A percentile compares a stretch with the other conserved stretches of the same genome.
phyloP scores from a whole-genome alignment of 441 rosid genomes.

The Gossypium gossypioides region DNA sequence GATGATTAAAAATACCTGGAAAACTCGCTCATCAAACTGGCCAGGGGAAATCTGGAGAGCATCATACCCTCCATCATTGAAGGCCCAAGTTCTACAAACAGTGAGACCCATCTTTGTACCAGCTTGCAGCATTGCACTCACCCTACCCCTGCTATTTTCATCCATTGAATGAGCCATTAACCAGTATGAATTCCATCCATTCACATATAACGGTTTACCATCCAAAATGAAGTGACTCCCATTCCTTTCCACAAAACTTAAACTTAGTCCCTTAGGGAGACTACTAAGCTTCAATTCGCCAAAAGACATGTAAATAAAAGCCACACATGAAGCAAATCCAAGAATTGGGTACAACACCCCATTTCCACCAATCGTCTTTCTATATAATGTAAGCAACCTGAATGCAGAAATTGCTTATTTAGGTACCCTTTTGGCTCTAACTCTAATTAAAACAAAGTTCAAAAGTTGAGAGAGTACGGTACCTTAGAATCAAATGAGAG shows the following conservation, averaged over 20 bases:
- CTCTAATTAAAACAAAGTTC: conserved; percentile 7
- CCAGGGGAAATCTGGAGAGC: conserved; percentile 93
- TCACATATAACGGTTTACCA: conserved; percentile 50
- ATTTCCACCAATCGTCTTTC: conserved; percentile 42
- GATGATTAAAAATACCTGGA: conserved; percentile 41
- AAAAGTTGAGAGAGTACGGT: conserved; percentile 3
- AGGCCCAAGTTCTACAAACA: conserved; percentile 94
- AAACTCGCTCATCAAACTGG: conserved; percentile 68
- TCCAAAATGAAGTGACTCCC: conserved; percentile 65
- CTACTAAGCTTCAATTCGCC: conserved; percentile 40
- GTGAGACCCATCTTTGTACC: conserved; percentile 90
- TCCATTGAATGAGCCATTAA: conserved; percentile 80
- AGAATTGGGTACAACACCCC: conserved; percentile 57
- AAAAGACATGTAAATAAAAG: conserved; percentile 64
- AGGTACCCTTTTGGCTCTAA: conserved; percentile 22
- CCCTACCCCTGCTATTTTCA: conserved; percentile 50
- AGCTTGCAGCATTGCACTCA: conserved; percentile 61
- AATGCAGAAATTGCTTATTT: not conserved
- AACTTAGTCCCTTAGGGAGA: conserved; percentile 24
- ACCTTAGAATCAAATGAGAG: conserved; percentile 14
- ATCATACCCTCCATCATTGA: conserved; percentile 78
- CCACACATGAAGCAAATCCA: conserved; percentile 68
- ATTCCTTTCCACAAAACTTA: conserved; percentile 56
- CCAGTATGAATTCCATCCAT: conserved; percentile 98
- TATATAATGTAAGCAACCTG: conserved; percentile 5